Evolutionary conservation across 768 basidiomycete genomes (phyloP), one percentile per base, ranked within the genome.

Genomic region (Trametes coccinea): DNA sequence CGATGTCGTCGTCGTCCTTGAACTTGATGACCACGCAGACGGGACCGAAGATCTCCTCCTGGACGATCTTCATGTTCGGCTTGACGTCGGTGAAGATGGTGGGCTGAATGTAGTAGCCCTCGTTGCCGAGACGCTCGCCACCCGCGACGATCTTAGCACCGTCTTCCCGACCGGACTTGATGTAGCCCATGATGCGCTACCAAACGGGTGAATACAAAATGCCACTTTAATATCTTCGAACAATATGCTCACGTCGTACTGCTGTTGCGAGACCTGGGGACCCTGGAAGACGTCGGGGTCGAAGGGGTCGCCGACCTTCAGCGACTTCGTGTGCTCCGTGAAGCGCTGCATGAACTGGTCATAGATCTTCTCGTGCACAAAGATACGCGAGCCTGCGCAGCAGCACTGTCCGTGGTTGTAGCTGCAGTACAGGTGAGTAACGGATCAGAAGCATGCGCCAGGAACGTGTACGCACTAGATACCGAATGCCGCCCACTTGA

Each of bases 311-410:
- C 91, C 92, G 56, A 91, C 75, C 72, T 84, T 84, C 72, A 89
- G 75, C 0, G 69, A 49, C 70, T 77, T 74, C 51, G 87, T 78
- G 72, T 82, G 79, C 30, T 74, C 81, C 1, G 82, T 81, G 73
- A 92, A 87, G 33, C 72, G 73, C 53, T 74, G 68, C 55, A 93
- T 68, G 78, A 94, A 93, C 63, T 84, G 72, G 73, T 94, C 92
- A 75, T 94, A 93, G 66, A 94, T 84, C 3, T 78, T 76, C 60
- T 82, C 85, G 69, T 94, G 92, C 4, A 95, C 90, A 69, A 82
- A 93, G 68, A 94, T 85, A 62, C 93, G 84, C 22, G 91, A 89
- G 9, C 92, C 89, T 10, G 91, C 91, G 65, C 84, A 84, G 76
- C 93, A 94, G 14, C 81, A 78, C 74, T 94, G 92, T 27, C 93